These are phyloP conservation scores for Pseudogymnoascus sp. DNA, from an alignment of 2,329 filamentous ascomycete species.

Conservation along the genomic window DNA sequence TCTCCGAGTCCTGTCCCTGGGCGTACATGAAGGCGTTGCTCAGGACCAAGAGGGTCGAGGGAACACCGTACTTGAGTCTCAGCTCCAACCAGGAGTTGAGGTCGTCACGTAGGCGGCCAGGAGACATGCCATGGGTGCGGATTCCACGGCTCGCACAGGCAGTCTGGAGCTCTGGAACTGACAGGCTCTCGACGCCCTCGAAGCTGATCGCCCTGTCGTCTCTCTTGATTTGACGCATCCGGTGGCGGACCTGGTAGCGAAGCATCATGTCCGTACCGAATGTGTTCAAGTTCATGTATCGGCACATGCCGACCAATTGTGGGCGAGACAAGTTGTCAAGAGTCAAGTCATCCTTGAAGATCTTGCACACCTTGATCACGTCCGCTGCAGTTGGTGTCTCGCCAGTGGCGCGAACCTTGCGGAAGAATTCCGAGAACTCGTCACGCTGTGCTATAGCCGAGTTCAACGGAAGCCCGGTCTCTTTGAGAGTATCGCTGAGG, in stretches of 20 bases:
- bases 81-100: conserved; percentile 91
- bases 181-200: conserved; percentile 87
- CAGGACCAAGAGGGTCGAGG: conserved; percentile 87
- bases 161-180: conserved; percentile 86
- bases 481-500: conserved; percentile 76
- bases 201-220: conserved; percentile 91
- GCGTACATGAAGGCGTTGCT: conserved; percentile 98
- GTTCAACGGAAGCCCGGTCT: conserved; percentile 87
- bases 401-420: conserved; percentile 85
- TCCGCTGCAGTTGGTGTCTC: conserved; percentile 82
- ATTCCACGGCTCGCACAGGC: conserved; percentile 89
- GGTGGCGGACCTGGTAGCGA: conserved; percentile 90
- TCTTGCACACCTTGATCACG: conserved; percentile 97
- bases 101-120: conserved; percentile 79
- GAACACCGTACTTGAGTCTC: conserved; percentile 87
- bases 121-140: conserved; percentile 84
- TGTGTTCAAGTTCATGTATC: conserved; percentile 95
- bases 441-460: conserved; percentile 78
- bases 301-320: conserved; percentile 94
- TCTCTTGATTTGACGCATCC: conserved; percentile 98
- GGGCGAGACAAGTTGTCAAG: conserved; percentile 94
- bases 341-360: conserved; percentile 96
- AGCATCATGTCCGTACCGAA: conserved; percentile 98
- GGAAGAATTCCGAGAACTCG: conserved; percentile 95
- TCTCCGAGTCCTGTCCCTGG: conserved; percentile 72